Percentiles rank a stretch among this genome's conserved stretches.
These are phyloP conservation scores for Cystobasidium pallidum DNA, from an alignment of 1,284 basidiomycete genomes.

Conservation along the genomic window DNA sequence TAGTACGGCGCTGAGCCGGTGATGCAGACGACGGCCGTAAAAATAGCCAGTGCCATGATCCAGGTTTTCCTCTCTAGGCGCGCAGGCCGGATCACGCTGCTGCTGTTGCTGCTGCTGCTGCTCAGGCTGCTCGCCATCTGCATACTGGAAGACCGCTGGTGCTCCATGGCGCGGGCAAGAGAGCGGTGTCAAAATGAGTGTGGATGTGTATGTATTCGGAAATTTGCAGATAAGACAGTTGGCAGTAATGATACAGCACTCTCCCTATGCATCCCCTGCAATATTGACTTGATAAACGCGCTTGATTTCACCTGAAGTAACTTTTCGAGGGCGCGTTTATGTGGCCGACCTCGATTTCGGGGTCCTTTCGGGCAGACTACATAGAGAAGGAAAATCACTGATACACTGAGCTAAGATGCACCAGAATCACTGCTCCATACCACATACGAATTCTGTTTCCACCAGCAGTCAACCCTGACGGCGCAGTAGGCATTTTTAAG, in stretches of 20 bases:
- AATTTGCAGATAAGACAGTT: background rate
- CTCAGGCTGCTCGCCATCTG: background rate
- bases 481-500: no score
- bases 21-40: constrained; percentile 13
- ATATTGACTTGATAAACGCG: no score
- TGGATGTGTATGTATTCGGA: background rate
- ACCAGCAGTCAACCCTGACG: no score
- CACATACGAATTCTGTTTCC: no score
- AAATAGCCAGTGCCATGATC: constrained; percentile 20
- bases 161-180: background rate
- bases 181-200: background rate
- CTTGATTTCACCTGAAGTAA: no score
- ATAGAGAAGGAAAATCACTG: no score
- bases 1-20: constrained; percentile 19
- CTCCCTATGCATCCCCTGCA: no score
- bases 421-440: no score
- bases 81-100: background rate
- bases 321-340: no score
- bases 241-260: background rate
- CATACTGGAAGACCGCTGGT: background rate
- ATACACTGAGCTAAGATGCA: no score
- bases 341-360: no score
- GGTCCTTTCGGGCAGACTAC: no score
- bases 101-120: background rate
- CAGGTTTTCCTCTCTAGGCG: constrained; percentile 22